Conservation (phyloP, 2,329 filamentous ascomycete species). For the Alternaria novae-zelandiae region DNA sequence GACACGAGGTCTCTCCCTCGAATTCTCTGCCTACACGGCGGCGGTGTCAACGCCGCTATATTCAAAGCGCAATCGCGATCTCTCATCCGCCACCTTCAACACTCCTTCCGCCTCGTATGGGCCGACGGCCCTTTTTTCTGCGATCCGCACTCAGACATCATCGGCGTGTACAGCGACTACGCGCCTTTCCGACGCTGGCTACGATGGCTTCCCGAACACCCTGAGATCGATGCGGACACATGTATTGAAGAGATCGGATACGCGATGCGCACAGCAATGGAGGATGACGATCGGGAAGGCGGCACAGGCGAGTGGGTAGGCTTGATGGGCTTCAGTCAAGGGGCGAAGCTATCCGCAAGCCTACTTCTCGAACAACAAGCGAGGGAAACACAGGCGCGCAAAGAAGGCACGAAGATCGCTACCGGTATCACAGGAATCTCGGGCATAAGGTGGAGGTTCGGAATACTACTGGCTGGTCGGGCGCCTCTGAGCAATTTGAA, state of each 20-base stretch:
- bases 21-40: conserved; percentile 82
- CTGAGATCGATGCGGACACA: conserved; percentile 58
- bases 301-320: conserved; percentile 57
- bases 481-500: conserved; percentile 64
- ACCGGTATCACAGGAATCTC: conserved; percentile 33
- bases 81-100: conserved; percentile 57
- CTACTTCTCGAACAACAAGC: conserved; percentile 66
- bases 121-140: conserved; percentile 72
- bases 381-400: conserved; percentile 44
- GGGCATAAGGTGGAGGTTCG: conserved; percentile 62
- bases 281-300: conserved; percentile 51
- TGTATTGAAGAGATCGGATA: conserved; percentile 57
- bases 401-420: conserved; percentile 24
- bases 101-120: conserved; percentile 74
- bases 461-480: conserved; percentile 66
- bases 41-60: conserved; percentile 73
- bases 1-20: conserved; percentile 59
- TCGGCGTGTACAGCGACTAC: conserved; percentile 68
- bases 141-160: conserved; percentile 66
- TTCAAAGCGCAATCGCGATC: conserved; percentile 72
- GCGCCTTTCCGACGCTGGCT: conserved; percentile 72
- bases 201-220: conserved; percentile 66
- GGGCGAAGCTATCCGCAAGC: conserved; percentile 56
- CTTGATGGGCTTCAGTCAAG: conserved; percentile 58
- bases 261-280: conserved; percentile 53